phyloP scores from a whole-genome alignment of 331 rosid species.

The Quercus lobata region DNA sequence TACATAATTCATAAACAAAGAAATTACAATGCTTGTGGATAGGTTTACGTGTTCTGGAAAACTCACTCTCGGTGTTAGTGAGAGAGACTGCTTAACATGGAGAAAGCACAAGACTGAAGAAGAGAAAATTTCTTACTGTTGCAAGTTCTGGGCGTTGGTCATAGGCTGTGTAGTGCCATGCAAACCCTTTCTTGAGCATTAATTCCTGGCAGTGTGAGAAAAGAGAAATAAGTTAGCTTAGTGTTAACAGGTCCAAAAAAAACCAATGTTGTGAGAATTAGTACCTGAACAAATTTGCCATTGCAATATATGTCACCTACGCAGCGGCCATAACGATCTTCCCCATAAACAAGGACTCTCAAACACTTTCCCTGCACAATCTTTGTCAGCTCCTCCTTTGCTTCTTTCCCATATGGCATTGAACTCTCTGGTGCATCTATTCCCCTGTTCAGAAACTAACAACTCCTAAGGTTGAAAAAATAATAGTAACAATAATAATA shows the following conservation, averaged over 20 bases:
- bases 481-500: too few species aligned
- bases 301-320: slow-evolving; percentile 74
- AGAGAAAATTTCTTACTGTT: slow-evolving; percentile 29
- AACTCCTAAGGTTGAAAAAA: not conserved
- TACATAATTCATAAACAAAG: not conserved
- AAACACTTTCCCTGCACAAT: slow-evolving; percentile 62
- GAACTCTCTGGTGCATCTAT: slow-evolving; percentile 79
- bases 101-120: too few species aligned
- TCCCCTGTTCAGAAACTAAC: slow-evolving; percentile 48
- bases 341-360: slow-evolving; percentile 63
- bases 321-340: slow-evolving; percentile 74
- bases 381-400: slow-evolving; percentile 59
- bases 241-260: not conserved
- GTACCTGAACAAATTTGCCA: slow-evolving; percentile 72
- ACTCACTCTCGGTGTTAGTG: too few species aligned
- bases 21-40: too few species aligned
- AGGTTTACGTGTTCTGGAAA: too few species aligned
- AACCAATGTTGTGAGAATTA: not conserved
- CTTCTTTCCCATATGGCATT: slow-evolving; percentile 83
- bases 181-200: slow-evolving; percentile 82
- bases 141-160: slow-evolving; percentile 65
- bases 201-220: slow-evolving; percentile 40
- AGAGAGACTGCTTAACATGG: too few species aligned
- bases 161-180: slow-evolving; percentile 81
- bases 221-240: not conserved